A percentile compares a stretch with the other conserved stretches of the same genome.
These are phyloP conservation scores for Dryadomyces quercivorus DNA, from an alignment of 2,329 filamentous ascomycete species.

Conservation along the genomic window DNA sequence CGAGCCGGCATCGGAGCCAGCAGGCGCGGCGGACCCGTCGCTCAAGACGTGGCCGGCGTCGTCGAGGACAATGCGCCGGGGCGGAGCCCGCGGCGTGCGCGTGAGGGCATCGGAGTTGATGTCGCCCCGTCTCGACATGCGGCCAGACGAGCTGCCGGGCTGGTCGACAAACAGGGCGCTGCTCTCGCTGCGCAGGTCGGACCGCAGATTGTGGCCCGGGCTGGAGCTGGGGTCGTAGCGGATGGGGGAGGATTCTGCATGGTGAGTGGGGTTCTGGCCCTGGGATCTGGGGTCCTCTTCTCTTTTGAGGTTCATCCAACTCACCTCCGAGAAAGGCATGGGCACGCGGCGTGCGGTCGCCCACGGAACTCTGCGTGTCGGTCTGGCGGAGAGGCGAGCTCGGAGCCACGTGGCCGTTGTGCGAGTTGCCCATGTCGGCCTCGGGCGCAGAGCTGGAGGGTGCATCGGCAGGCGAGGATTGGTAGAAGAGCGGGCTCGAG, in stretches of 20 bases:
- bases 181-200: conserved; percentile 68
- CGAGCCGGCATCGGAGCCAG: conserved; percentile 45
- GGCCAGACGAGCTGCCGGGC: conserved; percentile 38
- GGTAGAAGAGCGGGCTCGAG: conserved; percentile 75
- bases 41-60: conserved; percentile 45
- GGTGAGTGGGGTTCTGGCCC: not conserved
- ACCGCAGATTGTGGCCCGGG: conserved; percentile 54
- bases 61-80: conserved; percentile 43
- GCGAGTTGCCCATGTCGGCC: conserved; percentile 19
- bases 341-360: conserved; percentile 60
- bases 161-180: conserved; percentile 77
- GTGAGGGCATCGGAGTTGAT: not conserved
- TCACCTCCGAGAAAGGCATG: conserved; percentile 52
- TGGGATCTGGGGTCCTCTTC: no score
- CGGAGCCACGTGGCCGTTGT: conserved; percentile 23
- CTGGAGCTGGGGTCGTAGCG: conserved; percentile 85
- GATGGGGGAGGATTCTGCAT: conserved; percentile 81
- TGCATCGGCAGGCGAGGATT: conserved; percentile 31
- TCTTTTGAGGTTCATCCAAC: no score
- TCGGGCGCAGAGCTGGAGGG: conserved; percentile 14
- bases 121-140: conserved; percentile 26
- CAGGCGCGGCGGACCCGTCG: conserved; percentile 25
- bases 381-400: conserved; percentile 49
- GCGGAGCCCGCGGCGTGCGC: conserved; percentile 36
- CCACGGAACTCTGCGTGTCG: conserved; percentile 42